Evolutionary conservation across 1,284 basidiomycete species (phyloP).

Genomic region (Ustilago hordei): DNA sequence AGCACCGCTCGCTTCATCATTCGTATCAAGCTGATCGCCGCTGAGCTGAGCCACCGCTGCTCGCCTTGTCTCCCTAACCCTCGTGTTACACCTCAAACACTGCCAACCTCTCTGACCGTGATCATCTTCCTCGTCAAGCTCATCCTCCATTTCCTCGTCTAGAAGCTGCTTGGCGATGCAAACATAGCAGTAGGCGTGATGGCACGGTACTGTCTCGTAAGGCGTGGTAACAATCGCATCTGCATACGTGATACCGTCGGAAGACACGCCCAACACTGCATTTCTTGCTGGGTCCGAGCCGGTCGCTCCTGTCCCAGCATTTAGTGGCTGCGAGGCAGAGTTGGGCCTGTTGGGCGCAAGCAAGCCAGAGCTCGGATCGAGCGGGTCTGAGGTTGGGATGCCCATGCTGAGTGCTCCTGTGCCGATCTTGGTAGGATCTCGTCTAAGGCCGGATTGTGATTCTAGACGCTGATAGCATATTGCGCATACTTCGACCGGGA

Average conservation of each 20-base stretch:
- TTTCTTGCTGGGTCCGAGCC: conserved; percentile 15
- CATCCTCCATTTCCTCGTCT: conserved; percentile 64
- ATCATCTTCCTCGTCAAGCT: conserved; percentile 53
- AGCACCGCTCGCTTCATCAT: conserved; percentile 1
- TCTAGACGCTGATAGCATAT: conserved; percentile 65
- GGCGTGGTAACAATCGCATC: conserved; percentile 59
- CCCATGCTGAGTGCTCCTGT: conserved; percentile 51
- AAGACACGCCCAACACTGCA: conserved; percentile 40
- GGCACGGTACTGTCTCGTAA: conserved; percentile 65
- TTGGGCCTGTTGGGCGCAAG: conserved; percentile 35
- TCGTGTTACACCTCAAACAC: conserved; percentile 62
- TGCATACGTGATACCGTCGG: conserved; percentile 61
- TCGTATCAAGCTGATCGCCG: neutral
- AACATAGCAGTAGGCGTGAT: conserved; percentile 65
- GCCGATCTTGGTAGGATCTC: conserved; percentile 40
- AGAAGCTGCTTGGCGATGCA: conserved; percentile 64
- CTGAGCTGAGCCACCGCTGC: neutral
- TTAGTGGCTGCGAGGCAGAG: conserved; percentile 35
- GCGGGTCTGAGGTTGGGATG: conserved; percentile 60
- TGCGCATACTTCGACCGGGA: conserved; percentile 60
- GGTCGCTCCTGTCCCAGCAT: conserved; percentile 19
- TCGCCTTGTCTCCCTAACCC: conserved; percentile 42
- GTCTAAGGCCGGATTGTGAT: conserved; percentile 41
- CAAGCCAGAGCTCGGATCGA: conserved; percentile 57
- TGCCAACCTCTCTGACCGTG: conserved; percentile 56